phyloP scores from a whole-genome alignment of 2,329 filamentous ascomycete species.

The Paramyrothecium sp. region DNA sequence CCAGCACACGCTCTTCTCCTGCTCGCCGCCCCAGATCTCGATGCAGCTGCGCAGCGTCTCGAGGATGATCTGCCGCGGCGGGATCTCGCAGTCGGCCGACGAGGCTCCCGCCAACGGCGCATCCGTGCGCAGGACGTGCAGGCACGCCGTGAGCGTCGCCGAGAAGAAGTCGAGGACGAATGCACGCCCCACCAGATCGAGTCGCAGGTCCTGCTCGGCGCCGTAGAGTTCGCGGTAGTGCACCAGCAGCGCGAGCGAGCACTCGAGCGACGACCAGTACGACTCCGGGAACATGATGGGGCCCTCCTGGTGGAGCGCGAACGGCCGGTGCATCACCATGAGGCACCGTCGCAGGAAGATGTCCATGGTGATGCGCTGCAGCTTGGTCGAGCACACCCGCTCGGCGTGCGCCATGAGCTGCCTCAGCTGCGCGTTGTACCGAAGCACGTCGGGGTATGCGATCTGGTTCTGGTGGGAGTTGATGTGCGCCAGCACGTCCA shows the following conservation, averaged over 20 bases:
- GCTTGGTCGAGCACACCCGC: slow-evolving; percentile 22
- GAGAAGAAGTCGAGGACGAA: slow-evolving; percentile 35
- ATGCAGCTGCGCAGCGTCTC: slow-evolving; percentile 30
- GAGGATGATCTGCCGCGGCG: slow-evolving; percentile 31
- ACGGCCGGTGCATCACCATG: slow-evolving; percentile 33
- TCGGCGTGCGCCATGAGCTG: slow-evolving; percentile 28
- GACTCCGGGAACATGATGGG: slow-evolving; percentile 30
- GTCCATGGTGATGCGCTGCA: slow-evolving; percentile 31
- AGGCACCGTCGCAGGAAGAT: slow-evolving; percentile 32
- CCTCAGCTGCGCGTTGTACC: slow-evolving; percentile 29
- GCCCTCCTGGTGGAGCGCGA: slow-evolving; percentile 29
- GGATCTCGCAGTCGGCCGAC: slow-evolving; percentile 24
- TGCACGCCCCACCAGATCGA: slow-evolving; percentile 29
- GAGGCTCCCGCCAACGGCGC: slow-evolving; percentile 26
- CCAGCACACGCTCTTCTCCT: slow-evolving; percentile 32
- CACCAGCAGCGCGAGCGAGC: slow-evolving; percentile 31
- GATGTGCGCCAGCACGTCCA: slow-evolving; percentile 27
- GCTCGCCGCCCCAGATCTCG: slow-evolving; percentile 32
- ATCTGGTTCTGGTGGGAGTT: slow-evolving; percentile 29
- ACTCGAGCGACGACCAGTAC: slow-evolving; percentile 35
- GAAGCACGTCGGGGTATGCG: slow-evolving; percentile 29
- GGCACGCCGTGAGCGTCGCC: slow-evolving; percentile 28
- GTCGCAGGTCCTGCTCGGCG: slow-evolving; percentile 17
- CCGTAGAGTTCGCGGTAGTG: slow-evolving; percentile 34
- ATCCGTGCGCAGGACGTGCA: slow-evolving; percentile 32